Evolutionary conservation across 2,329 filamentous ascomycete genomes (phyloP).

Genomic region (Arthrinium puccinioides): DNA sequence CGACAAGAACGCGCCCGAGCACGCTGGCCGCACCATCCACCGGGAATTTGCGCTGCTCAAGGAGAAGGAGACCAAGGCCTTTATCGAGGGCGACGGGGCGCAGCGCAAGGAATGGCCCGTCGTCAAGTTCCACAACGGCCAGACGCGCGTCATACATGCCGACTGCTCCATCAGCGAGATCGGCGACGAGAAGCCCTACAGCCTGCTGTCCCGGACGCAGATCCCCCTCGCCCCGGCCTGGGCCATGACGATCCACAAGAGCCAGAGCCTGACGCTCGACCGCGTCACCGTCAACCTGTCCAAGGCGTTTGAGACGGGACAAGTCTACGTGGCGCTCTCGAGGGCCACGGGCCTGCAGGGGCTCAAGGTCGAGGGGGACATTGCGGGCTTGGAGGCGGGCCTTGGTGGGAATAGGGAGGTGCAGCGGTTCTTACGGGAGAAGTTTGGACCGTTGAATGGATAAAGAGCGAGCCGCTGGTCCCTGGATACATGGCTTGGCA

Average conservation of each 20-base stretch:
- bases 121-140: slow-evolving; percentile 45
- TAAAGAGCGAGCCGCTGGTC: no score
- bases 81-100: slow-evolving; percentile 23
- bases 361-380: slow-evolving; percentile 26
- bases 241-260: slow-evolving; percentile 58
- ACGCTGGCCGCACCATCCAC: slow-evolving; percentile 16
- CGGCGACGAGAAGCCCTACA: slow-evolving; percentile 37
- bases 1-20: slow-evolving; percentile 8
- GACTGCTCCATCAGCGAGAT: slow-evolving; percentile 41
- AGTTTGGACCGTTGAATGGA: slow-evolving; percentile 21
- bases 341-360: slow-evolving; percentile 40
- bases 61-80: slow-evolving; percentile 28
- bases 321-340: slow-evolving; percentile 52
- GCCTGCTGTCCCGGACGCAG: slow-evolving; percentile 47
- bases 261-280: slow-evolving; percentile 56
- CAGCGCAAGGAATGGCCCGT: slow-evolving; percentile 36
- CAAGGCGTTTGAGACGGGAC: slow-evolving; percentile 42
- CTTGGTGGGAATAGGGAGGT: slow-evolving; percentile 26
- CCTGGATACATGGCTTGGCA: no score
- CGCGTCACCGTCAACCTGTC: slow-evolving; percentile 46
- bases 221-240: slow-evolving; percentile 53
- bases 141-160: slow-evolving; percentile 37
- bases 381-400: slow-evolving; percentile 17
- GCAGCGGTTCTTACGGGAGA: slow-evolving; percentile 23
- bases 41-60: slow-evolving; percentile 30